These are phyloP conservation scores for Citrus glauca DNA, from an alignment of 345 rosid species.

Conservation along the genomic window DNA sequence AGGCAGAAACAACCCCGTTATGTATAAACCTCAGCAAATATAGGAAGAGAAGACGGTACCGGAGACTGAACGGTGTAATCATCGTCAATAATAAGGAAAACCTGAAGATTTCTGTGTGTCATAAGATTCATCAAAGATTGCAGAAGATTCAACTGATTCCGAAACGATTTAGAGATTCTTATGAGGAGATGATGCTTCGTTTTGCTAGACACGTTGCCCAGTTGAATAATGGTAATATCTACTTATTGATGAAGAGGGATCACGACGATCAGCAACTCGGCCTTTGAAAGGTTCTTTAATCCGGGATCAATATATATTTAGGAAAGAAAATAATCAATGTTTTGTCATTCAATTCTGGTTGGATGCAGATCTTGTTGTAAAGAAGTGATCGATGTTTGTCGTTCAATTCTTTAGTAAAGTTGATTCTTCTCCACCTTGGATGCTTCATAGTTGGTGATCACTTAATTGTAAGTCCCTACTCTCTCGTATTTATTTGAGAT, in stretches of 20 bases:
- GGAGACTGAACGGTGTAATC: neutral
- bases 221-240: neutral
- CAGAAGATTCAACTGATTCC: neutral
- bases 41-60: neutral
- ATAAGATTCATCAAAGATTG: neutral
- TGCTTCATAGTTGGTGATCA: too few relatives aligned
- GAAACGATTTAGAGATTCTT: conserved; percentile 8
- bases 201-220: conserved; percentile 10
- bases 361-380: too few relatives aligned
- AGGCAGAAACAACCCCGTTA: conserved; percentile 4
- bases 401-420: too few relatives aligned
- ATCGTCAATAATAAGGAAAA: neutral
- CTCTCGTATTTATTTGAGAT: too few relatives aligned
- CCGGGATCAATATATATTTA: too few relatives aligned
- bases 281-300: too few relatives aligned
- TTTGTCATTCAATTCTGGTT: too few relatives aligned
- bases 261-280: neutral
- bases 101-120: neutral
- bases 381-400: too few relatives aligned
- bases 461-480: too few relatives aligned
- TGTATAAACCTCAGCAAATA: neutral
- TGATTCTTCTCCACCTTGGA: too few relatives aligned
- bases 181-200: conserved; percentile 10
- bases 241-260: neutral
- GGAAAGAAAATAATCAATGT: too few relatives aligned